Evolutionary conservation across 192 early-diverging fungal genomes (phyloP).

Genomic region (Umbelopsis ramanniana): DNA sequence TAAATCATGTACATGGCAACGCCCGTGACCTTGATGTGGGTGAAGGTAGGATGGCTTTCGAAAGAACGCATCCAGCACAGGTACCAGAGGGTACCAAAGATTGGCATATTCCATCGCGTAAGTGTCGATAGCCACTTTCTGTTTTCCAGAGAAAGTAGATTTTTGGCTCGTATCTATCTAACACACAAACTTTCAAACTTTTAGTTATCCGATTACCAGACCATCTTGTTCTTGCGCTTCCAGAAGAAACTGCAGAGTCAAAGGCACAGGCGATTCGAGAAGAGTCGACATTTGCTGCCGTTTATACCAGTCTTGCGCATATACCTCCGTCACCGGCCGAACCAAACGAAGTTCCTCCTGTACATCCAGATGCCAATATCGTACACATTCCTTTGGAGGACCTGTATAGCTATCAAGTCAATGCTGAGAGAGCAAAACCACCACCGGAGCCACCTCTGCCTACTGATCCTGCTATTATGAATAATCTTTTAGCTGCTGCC

Average conservation of each 20-base stretch:
- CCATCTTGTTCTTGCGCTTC: background rate
- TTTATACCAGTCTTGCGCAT: slow-evolving; percentile 23
- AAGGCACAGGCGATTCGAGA: slow-evolving; percentile 26
- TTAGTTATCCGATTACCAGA: slow-evolving; percentile 2
- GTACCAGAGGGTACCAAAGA: background rate
- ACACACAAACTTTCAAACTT: background rate
- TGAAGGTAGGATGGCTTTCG: slow-evolving; percentile 14
- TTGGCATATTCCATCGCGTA: slow-evolving; percentile 7
- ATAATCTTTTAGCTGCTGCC: background rate
- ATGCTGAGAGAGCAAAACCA: background rate
- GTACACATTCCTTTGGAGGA: slow-evolving; percentile 1
- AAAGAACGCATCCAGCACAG: background rate
- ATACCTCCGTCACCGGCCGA: slow-evolving; percentile 28
- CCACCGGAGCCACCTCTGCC: background rate
- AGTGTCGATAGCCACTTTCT: background rate
- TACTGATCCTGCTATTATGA: background rate
- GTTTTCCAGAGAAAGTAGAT: too few species aligned
- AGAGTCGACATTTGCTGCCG: slow-evolving; percentile 25
- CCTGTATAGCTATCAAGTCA: background rate
- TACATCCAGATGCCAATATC: background rate
- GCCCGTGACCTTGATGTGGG: slow-evolving; percentile 21
- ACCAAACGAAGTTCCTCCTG: slow-evolving; percentile 21
- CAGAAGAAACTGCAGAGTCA: slow-evolving; percentile 17
- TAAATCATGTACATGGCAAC: slow-evolving; percentile 8
- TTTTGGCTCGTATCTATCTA: background rate